These are phyloP conservation scores for Phyllosticta citribraziliensis DNA, from an alignment of 2,329 filamentous ascomycete species.

Conservation along the genomic window DNA sequence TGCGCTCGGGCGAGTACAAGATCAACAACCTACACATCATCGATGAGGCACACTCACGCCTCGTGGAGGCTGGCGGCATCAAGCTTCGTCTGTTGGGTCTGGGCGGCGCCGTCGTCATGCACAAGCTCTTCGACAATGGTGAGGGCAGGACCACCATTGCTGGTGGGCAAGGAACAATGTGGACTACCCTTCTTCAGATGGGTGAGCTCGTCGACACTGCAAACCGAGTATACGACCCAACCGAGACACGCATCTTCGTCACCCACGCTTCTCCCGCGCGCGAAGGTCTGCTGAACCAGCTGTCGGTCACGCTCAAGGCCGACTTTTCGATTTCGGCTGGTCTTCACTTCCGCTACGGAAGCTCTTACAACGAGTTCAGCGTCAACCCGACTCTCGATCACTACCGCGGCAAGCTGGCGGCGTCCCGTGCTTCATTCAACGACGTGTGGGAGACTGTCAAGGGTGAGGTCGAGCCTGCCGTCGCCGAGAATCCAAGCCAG, in stretches of 20 bases:
- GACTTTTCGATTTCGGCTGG: conserved; percentile 97
- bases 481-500: conserved; percentile 86
- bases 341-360: conserved; percentile 96
- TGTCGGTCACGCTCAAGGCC: conserved; percentile 92
- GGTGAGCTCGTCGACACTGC: conserved; percentile 96
- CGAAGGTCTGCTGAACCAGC: conserved; percentile 92
- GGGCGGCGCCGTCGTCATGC: conserved; percentile 96
- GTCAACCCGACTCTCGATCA: conserved; percentile 97
- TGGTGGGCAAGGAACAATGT: conserved; percentile 97
- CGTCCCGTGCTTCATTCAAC: conserved; percentile 96
- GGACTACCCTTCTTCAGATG: conserved; percentile 97
- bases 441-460: conserved; percentile 99
- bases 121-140: conserved; percentile 98
- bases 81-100: conserved; percentile 90
- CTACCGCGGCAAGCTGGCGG: conserved; percentile 95
- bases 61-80: conserved; percentile 88
- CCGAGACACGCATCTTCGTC: conserved; percentile 91
- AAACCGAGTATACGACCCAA: conserved; percentile 95
- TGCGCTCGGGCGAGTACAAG: conserved; percentile 95
- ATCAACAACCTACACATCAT: conserved; percentile 96
- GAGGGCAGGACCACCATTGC: conserved; percentile 97
- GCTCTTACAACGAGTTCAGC: conserved; percentile 99
- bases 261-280: conserved; percentile 94
- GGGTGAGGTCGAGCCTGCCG: conserved; percentile 87
- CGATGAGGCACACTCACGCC: conserved; percentile 90